phyloP scores from a whole-genome alignment of 1,284 basidiomycete genomes.

The Dichomitus squalens region DNA sequence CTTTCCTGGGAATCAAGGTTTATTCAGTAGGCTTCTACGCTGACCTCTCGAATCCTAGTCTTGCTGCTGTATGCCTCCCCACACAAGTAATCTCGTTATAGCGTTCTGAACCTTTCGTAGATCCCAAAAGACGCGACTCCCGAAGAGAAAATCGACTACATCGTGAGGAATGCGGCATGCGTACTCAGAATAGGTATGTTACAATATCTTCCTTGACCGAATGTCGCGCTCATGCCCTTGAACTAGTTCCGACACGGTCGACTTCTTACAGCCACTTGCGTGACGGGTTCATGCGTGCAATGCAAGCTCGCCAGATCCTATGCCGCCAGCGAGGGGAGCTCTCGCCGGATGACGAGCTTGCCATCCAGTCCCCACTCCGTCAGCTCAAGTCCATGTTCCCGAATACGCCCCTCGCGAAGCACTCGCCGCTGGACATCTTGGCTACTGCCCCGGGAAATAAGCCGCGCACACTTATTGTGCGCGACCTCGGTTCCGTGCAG shows the following conservation, averaged over 20 bases:
- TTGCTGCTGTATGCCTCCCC: slow-evolving; percentile 47
- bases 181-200: slow-evolving; percentile 67
- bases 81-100: not conserved
- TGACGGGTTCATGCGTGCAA: slow-evolving; percentile 82
- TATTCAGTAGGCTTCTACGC: slow-evolving; percentile 89
- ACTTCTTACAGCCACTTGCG: slow-evolving; percentile 84
- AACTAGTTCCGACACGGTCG: slow-evolving; percentile 74
- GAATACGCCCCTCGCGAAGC: slow-evolving; percentile 64
- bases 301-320: slow-evolving; percentile 65
- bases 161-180: slow-evolving; percentile 70
- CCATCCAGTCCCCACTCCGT: slow-evolving; percentile 63
- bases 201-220: not conserved
- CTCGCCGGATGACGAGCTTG: slow-evolving; percentile 57
- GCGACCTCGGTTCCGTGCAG: slow-evolving; percentile 71
- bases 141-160: slow-evolving; percentile 71
- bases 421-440: slow-evolving; percentile 68
- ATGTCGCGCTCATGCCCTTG: not conserved
- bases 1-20: slow-evolving; percentile 81
- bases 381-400: slow-evolving; percentile 79
- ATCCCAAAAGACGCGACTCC: slow-evolving; percentile 50
- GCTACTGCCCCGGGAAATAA: slow-evolving; percentile 51
- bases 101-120: slow-evolving; percentile 30
- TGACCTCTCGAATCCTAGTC: slow-evolving; percentile 63
- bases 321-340: slow-evolving; percentile 54
- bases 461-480: slow-evolving; percentile 62